Conservation (phyloP, 352 stramenopile genomes). For the Thraustochytrium sp. region DNA sequence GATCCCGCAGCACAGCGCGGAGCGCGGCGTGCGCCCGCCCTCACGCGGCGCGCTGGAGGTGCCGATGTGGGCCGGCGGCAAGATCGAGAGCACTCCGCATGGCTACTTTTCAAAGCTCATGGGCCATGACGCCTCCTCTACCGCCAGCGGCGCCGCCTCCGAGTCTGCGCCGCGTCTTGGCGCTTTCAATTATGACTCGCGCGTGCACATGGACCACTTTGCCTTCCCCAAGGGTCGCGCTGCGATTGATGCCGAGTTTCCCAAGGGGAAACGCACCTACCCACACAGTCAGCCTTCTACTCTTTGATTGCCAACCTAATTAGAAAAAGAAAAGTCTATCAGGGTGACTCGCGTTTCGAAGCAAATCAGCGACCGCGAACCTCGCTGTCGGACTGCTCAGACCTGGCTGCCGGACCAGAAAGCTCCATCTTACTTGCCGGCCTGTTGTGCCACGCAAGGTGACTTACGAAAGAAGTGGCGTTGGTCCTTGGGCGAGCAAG, state of each 20-base stretch:
- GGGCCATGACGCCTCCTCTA: neutral
- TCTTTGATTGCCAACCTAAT: too few relatives aligned
- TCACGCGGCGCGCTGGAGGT: conserved; percentile 38
- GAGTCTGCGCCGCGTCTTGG: neutral
- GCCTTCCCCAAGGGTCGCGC: conserved; percentile 41
- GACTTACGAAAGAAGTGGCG: too few relatives aligned
- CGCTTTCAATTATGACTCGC: neutral
- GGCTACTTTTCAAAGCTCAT: conserved; percentile 54
- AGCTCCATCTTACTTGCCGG: too few relatives aligned
- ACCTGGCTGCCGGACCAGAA: too few relatives aligned
- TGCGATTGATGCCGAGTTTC: conserved; percentile 49
- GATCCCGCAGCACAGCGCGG: neutral
- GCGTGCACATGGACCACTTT: conserved; percentile 52
- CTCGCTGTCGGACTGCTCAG: too few relatives aligned
- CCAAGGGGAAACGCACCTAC: conserved; percentile 47
- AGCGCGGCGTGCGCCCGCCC: neutral
- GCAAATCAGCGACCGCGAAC: too few relatives aligned
- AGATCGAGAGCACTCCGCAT: conserved; percentile 54
- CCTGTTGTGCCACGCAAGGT: too few relatives aligned
- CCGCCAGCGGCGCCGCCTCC: neutral
- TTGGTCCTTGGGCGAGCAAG: too few relatives aligned
- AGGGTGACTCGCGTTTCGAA: too few relatives aligned
- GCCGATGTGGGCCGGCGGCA: conserved; percentile 49
- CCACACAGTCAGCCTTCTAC: too few relatives aligned
- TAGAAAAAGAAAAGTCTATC: too few relatives aligned